A percentile compares a stretch with the other conserved stretches of the same genome.
These are phyloP conservation scores for Sporobolus alterniflorus DNA, from an alignment of 202 grass and related monocot genomes.

Conservation along the genomic window DNA sequence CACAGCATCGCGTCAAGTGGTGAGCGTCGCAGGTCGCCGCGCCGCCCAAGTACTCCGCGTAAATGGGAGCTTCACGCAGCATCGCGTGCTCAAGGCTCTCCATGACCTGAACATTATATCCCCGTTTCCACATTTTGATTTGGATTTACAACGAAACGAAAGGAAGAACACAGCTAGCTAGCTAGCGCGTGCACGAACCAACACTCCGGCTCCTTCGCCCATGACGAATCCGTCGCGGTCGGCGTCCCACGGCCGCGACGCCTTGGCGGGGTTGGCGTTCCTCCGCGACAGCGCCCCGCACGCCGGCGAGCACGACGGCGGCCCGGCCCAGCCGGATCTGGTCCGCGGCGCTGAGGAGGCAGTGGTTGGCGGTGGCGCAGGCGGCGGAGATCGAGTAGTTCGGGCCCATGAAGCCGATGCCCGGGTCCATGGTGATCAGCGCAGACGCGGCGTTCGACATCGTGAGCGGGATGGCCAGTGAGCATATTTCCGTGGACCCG, in stretches of 20 bases:
- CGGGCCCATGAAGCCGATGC: constrained; percentile 95
- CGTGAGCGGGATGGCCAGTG: constrained; percentile 85
- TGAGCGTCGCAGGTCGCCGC: constrained; percentile 92
- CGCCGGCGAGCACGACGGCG: constrained; percentile 89
- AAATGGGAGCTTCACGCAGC: constrained; percentile 86
- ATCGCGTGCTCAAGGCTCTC: constrained; percentile 96
- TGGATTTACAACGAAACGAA: no score
- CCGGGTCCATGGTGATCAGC: constrained; percentile 83
- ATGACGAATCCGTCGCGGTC: constrained; percentile 95
- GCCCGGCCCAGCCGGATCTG: constrained; percentile 88
- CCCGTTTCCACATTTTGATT: constrained; percentile 44
- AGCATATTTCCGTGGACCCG: constrained; percentile 72
- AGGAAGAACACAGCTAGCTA: background rate
- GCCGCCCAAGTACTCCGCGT: constrained; percentile 85
- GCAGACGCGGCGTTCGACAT: constrained; percentile 94
- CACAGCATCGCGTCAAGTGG: no score
- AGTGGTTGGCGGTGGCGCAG: constrained; percentile 94
- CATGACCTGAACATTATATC: constrained; percentile 73
- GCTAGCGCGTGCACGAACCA: no score
- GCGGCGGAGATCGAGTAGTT: constrained; percentile 97
- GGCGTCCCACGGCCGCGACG: constrained; percentile 91
- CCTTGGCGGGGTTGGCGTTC: constrained; percentile 90
- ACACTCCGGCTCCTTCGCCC: constrained; percentile 92
- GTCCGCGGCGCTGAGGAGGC: constrained; percentile 87
- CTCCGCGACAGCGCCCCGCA: constrained; percentile 91